phyloP scores from a whole-genome alignment of 371 early-diverging fungal genomes.

The Apophysomyces sp. region DNA sequence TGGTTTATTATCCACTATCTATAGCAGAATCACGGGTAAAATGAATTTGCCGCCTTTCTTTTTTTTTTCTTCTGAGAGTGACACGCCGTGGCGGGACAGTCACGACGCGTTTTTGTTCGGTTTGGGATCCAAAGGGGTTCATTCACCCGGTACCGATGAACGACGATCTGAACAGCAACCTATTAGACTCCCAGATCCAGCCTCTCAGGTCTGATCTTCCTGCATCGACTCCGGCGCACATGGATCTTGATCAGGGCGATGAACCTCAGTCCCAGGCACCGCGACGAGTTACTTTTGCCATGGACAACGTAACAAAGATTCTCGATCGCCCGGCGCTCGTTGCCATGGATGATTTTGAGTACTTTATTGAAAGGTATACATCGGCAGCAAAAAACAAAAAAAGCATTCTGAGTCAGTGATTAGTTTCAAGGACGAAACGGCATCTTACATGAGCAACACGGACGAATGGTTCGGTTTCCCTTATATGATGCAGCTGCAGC shows the following conservation, averaged over 20 bases:
- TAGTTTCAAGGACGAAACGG: constrained; percentile 30
- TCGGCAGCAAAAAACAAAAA: too few relatives aligned
- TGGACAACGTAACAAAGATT: constrained; percentile 54
- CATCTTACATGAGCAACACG: constrained; percentile 27
- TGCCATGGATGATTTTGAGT: constrained; percentile 76
- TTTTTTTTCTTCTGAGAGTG: too few relatives aligned
- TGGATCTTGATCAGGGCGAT: constrained; percentile 25
- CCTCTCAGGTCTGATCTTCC: constrained; percentile 27
- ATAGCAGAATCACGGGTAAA: too few relatives aligned
- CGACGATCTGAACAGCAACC: constrained; percentile 1
- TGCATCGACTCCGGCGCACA: constrained; percentile 30
- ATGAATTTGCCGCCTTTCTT: too few relatives aligned
- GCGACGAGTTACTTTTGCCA: constrained; percentile 32
- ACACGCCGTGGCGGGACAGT: background rate
- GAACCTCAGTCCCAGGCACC: constrained; percentile 17
- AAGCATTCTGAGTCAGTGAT: background rate
- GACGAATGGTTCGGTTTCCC: constrained; percentile 39
- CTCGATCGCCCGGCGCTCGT: constrained; percentile 79
- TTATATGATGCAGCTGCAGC: constrained; percentile 61
- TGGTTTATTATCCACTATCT: too few relatives aligned
- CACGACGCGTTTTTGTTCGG: background rate
- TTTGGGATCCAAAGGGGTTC: background rate
- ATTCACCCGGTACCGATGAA: background rate
- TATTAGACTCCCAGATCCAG: background rate
- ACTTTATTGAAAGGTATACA: constrained; percentile 68